These are phyloP conservation scores for Flaveria trinervia DNA, from an alignment of 129 eudicot species.

Conservation along the genomic window DNA sequence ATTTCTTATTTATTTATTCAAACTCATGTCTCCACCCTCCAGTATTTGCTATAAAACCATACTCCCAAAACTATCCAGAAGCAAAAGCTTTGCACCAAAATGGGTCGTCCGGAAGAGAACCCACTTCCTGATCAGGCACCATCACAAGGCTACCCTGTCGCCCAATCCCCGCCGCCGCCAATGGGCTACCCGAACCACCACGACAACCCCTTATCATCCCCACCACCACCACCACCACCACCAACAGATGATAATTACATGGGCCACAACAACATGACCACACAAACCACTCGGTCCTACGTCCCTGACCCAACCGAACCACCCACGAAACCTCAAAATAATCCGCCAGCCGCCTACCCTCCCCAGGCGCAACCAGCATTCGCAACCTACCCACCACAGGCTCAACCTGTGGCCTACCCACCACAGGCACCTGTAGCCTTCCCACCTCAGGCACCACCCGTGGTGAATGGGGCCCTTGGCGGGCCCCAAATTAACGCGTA, in stretches of 20 bases:
- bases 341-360: neutral
- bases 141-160: neutral
- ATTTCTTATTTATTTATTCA: too few relatives aligned
- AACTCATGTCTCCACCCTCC: too few relatives aligned
- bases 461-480: neutral
- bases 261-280: too few relatives aligned
- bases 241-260: neutral
- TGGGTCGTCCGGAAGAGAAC: conserved; percentile 28
- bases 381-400: conserved; percentile 28
- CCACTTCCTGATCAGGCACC: conserved; percentile 17
- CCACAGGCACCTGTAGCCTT: neutral
- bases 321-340: too few relatives aligned
- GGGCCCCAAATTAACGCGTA: conserved; percentile 25
- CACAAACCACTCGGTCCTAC: too few relatives aligned
- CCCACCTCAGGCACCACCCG: neutral
- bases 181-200: conserved; percentile 34
- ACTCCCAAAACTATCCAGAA: neutral
- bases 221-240: neutral
- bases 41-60: too few relatives aligned
- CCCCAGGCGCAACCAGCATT: conserved; percentile 3
- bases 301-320: too few relatives aligned
- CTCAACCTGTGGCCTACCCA: conserved; percentile 22
- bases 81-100: neutral
- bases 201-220: conserved; percentile 22
- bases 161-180: neutral